Evolutionary conservation across 345 rosid genomes (phyloP).

Genomic region (Hypericum perforatum): DNA sequence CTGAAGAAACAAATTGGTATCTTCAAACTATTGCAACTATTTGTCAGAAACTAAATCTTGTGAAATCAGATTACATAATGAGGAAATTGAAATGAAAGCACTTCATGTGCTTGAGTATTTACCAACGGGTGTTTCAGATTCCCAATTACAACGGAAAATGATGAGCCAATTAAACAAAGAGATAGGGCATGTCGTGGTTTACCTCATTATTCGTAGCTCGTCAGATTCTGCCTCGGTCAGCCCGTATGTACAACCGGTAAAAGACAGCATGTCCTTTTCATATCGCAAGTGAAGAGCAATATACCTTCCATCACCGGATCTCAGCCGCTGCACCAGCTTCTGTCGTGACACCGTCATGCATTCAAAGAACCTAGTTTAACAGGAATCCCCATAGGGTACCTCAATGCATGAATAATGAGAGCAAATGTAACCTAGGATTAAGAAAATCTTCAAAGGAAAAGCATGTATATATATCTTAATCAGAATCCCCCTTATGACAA

Average conservation of each 20-base stretch:
- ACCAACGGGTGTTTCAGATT: background rate
- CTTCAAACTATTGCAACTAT: no score
- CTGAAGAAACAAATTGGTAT: no score
- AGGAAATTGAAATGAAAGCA: no score
- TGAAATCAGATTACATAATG: no score
- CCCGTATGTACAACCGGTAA: conserved; percentile 87
- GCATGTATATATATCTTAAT: background rate
- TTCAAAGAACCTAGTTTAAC: conserved; percentile 85
- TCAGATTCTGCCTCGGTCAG: conserved; percentile 71
- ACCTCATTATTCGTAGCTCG: conserved; percentile 81
- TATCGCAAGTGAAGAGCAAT: conserved; percentile 92
- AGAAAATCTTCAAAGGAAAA: background rate
- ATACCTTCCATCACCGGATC: conserved; percentile 57
- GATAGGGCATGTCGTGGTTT: conserved; percentile 8
- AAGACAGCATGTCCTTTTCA: conserved; percentile 94
- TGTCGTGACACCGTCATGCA: conserved; percentile 86
- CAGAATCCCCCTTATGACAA: background rate
- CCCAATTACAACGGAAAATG: background rate
- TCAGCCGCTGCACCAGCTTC: conserved; percentile 92
- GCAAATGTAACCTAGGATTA: conserved; percentile 14
- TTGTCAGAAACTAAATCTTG: no score
- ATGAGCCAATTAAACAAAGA: background rate
- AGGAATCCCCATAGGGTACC: conserved; percentile 87
- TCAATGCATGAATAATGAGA: conserved; percentile 51
- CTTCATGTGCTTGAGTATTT: no score